Base-by-base conservation (phyloP, 371 early-diverging fungal genomes). In the Sporodiniella umbellata region DNA sequence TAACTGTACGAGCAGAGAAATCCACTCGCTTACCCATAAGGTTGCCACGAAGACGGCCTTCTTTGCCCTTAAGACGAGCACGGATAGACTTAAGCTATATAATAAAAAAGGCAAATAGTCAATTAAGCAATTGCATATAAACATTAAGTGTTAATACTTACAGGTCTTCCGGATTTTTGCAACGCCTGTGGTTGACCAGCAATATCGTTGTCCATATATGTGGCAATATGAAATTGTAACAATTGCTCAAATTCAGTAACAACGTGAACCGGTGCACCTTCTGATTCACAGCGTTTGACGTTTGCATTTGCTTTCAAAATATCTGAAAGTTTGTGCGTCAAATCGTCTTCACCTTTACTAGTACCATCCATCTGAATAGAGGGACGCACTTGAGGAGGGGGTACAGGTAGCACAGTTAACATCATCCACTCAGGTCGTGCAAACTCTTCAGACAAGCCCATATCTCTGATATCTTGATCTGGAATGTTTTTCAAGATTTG, bases 11-110 rank as follows among this genome's bases (percentile, higher is more conserved):
- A 6, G 99, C 99, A 39, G 96, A 96, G 71, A 99, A 99, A 74
- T 99, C 99, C 0, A 99, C 99, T 78, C 99, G 93, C 72, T 99
- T 99, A 45, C 99, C 99, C 99, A 99, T 99, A 61, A 99, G 73
- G 70, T 99, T 99, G 45, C 99, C 99, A 74, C 99, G 88, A 45
- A 99, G 81, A 58, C 99, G 91, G 37, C 99, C 99, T 79, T 99
- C 99, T 71, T 99, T 99, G 53, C 99, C 99, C 84, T 99, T 99
- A 48, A 99, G 82, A 62, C 99, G 84, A 17, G 98, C 96, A 53
- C 96, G 87, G 54, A 99, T 94, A 15, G 95, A 89, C 72, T 99
- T 99, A 54, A 96, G 77, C 83, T 84, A 62, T 25, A n/a, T n/a
- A n/a, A n/a, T n/a, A n/a, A n/a, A n/a, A n/a, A n/a, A n/a, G n/a